phyloP scores from a whole-genome alignment of 2,329 filamentous ascomycete genomes.

The Escovopsis sp. region DNA sequence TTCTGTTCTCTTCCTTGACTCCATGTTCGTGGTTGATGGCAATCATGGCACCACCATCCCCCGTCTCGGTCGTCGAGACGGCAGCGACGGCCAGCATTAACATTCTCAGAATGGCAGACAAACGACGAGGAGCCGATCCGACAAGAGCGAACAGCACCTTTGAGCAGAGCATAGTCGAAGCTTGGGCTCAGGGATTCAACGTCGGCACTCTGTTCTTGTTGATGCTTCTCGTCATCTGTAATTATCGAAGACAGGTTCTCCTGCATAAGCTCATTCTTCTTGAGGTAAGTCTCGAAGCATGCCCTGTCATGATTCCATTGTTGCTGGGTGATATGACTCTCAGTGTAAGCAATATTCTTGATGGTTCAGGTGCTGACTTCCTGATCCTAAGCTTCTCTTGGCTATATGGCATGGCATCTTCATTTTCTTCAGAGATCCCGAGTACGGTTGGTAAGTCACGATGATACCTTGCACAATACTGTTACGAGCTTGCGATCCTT shows the following conservation, averaged over 20 bases:
- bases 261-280: slow-evolving; percentile 8
- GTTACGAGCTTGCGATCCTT: neutral
- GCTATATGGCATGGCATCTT: slow-evolving; percentile 6
- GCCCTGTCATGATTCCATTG: neutral
- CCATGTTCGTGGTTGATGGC: no score
- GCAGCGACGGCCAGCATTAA: no score
- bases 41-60: no score
- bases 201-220: slow-evolving; percentile 6
- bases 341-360: no score
- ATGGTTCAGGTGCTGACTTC: neutral
- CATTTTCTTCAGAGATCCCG: slow-evolving; percentile 5
- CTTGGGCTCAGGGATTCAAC: slow-evolving; percentile 7
- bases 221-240: slow-evolving; percentile 6
- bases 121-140: neutral
- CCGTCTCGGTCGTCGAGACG: no score
- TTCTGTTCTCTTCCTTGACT: no score
- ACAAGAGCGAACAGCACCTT: neutral
- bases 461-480: neutral
- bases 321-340: neutral
- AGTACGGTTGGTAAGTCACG: slow-evolving; percentile 5
- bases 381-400: slow-evolving; percentile 1
- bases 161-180: slow-evolving; percentile 6
- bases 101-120: no score
- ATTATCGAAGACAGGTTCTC: slow-evolving; percentile 7
- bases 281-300: slow-evolving; percentile 4